These are phyloP conservation scores for Populus nigra DNA, from an alignment of 345 rosid species.

Conservation along the genomic window DNA sequence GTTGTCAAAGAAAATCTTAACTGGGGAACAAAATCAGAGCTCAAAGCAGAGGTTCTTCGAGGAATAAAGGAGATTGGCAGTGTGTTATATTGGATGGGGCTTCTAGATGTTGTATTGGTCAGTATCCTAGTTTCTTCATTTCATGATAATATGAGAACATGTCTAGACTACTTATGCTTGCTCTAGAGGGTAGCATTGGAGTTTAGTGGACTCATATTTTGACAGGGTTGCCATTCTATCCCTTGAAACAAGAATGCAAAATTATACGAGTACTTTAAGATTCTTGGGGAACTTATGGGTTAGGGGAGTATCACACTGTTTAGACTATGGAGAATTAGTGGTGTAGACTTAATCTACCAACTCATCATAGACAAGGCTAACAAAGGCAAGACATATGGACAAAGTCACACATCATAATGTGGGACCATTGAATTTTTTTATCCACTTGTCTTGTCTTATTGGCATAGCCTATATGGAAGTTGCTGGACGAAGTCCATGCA, in stretches of 20 bases:
- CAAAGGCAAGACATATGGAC: background rate
- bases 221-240: background rate
- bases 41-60: conserved; percentile 78
- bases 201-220: background rate
- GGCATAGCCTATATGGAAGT: background rate
- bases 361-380: background rate
- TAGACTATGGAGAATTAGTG: background rate
- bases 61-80: conserved; percentile 98
- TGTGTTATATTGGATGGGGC: conserved; percentile 86
- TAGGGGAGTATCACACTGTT: background rate
- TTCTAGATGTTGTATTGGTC: conserved; percentile 92
- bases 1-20: conserved; percentile 83
- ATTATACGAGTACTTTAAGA: background rate
- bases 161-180: background rate
- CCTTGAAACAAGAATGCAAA: background rate
- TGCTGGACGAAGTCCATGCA: background rate
- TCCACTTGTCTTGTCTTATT: background rate
- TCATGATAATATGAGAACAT: conserved; percentile 1
- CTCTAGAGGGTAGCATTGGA: background rate
- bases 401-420: background rate
- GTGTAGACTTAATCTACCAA: background rate
- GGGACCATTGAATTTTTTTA: background rate
- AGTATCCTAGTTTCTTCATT: conserved; percentile 36
- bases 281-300: background rate
- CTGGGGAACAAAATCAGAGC: conserved; percentile 87